A percentile compares a stretch with the other conserved stretches of the same genome.
These are phyloP conservation scores for Magnolia changhungtana DNA, from an alignment of 164 flowering plant species.

Conservation along the genomic window DNA sequence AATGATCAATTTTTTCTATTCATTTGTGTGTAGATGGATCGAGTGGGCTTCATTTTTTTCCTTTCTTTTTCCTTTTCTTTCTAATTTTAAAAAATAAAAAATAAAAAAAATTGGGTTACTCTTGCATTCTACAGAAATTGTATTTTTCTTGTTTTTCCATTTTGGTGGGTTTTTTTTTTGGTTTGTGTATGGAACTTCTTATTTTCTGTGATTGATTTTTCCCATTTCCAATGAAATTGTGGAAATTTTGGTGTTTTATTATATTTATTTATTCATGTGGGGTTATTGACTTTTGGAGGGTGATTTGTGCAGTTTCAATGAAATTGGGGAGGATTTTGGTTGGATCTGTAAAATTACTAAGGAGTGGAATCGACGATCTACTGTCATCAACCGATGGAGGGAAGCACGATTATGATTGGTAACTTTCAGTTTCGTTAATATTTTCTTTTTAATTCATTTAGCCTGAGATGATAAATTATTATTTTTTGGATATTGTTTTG, in stretches of 20 bases:
- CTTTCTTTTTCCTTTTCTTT: too few species aligned
- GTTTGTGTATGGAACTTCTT: neutral
- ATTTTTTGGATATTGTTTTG: too few species aligned
- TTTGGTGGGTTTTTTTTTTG: too few species aligned
- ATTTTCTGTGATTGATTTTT: neutral
- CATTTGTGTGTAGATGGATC: neutral
- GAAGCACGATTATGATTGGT: conserved; percentile 95
- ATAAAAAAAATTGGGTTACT: too few species aligned
- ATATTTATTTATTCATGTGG: neutral
- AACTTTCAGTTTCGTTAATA: neutral
- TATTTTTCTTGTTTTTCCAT: neutral
- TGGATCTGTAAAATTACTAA: conserved; percentile 50
- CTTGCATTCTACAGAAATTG: neutral
- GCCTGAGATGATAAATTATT: too few species aligned
- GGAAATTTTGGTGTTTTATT: neutral
- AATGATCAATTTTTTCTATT: neutral
- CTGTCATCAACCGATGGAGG: conserved; percentile 63
- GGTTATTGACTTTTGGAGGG: neutral
- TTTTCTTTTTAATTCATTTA: neutral
- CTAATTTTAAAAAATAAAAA: too few species aligned
- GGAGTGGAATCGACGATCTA: conserved; percentile 64
- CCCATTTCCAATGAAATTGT: neutral
- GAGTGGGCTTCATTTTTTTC: neutral
- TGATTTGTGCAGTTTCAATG: conserved; percentile 28
- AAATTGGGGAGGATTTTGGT: conserved; percentile 74